These are phyloP conservation scores for Schwanniomyces vanrijiae DNA, from an alignment of 805 yeast genomes.

Conservation along the genomic window DNA sequence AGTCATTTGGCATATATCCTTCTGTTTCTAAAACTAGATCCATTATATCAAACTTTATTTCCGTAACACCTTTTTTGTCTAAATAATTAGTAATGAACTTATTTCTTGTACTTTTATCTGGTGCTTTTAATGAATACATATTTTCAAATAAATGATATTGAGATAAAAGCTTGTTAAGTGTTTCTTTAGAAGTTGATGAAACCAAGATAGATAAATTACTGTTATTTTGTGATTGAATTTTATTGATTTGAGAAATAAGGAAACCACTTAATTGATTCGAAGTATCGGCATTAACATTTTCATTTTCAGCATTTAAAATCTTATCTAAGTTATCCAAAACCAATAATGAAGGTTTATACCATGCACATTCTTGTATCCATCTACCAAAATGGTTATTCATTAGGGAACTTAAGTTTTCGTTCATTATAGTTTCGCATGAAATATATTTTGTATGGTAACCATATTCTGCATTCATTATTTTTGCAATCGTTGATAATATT, in stretches of 20 bases:
- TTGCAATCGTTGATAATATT: conserved; percentile 43
- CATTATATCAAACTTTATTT: conserved; percentile 43
- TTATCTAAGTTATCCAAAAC: conserved; percentile 78
- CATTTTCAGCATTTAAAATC: conserved; percentile 64
- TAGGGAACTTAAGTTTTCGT: conserved; percentile 50
- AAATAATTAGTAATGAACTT: conserved; percentile 44
- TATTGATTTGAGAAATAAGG: conserved; percentile 45
- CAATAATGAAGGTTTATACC: conserved; percentile 78
- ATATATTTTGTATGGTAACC: conserved; percentile 50
- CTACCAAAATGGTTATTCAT: conserved; percentile 42
- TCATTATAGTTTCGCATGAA: conserved; percentile 54
- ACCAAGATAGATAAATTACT: conserved; percentile 57
- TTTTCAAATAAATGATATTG: conserved; percentile 73
- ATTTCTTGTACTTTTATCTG: conserved; percentile 62
- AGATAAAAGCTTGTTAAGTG: conserved; percentile 58
- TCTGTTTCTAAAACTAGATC: conserved; percentile 68
- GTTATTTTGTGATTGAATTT: conserved; percentile 43
- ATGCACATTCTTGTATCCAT: conserved; percentile 54
- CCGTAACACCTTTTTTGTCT: conserved; percentile 22
- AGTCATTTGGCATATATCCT: conserved; percentile 84
- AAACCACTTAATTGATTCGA: conserved; percentile 67
- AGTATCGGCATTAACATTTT: conserved; percentile 56
- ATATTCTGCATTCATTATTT: conserved; percentile 31
- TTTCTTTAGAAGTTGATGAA: conserved; percentile 62
- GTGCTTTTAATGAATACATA: conserved; percentile 59